Evolutionary conservation across 768 basidiomycete genomes (phyloP).

Genomic region (Russula virescens): DNA sequence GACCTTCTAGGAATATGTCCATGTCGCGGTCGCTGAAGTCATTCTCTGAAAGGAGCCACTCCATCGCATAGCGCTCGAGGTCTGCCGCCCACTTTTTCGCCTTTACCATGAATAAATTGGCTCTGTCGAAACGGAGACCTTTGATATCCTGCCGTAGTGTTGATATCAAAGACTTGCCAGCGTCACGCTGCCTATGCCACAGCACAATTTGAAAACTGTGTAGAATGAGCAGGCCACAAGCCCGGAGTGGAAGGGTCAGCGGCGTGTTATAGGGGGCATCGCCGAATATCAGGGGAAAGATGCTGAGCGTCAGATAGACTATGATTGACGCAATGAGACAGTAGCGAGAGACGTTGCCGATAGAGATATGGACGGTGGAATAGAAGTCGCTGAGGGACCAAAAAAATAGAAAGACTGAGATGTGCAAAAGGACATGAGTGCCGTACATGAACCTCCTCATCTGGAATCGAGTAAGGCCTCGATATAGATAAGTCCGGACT

Average conservation of each 20-base stretch:
- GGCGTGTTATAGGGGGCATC: constrained; percentile 18
- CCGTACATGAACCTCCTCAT: constrained; percentile 12
- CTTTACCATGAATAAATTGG: neutral
- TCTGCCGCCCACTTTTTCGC: neutral
- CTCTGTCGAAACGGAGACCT: neutral
- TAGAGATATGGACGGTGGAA: neutral
- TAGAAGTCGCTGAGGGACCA: constrained; percentile 15
- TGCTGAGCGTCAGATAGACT: constrained; percentile 8
- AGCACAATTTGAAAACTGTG: neutral
- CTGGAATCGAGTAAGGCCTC: constrained; percentile 7
- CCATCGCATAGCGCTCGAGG: constrained; percentile 9
- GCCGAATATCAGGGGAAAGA: constrained; percentile 7
- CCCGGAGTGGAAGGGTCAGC: constrained; percentile 5
- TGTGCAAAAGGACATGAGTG: constrained; percentile 11
- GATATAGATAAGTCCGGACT: constrained; percentile 6
- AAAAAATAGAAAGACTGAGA: constrained; percentile 16
- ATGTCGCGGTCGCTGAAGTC: constrained; percentile 13
- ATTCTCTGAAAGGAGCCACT: constrained; percentile 8
- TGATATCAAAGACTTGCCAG: neutral
- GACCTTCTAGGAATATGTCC: constrained; percentile 15
- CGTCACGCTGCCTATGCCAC: neutral
- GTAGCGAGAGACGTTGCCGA: neutral
- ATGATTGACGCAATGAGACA: neutral
- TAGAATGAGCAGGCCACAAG: neutral
- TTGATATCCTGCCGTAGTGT: neutral